phyloP scores from a whole-genome alignment of 2,329 filamentous ascomycete genomes.

The Dactylellina parvicollis region DNA sequence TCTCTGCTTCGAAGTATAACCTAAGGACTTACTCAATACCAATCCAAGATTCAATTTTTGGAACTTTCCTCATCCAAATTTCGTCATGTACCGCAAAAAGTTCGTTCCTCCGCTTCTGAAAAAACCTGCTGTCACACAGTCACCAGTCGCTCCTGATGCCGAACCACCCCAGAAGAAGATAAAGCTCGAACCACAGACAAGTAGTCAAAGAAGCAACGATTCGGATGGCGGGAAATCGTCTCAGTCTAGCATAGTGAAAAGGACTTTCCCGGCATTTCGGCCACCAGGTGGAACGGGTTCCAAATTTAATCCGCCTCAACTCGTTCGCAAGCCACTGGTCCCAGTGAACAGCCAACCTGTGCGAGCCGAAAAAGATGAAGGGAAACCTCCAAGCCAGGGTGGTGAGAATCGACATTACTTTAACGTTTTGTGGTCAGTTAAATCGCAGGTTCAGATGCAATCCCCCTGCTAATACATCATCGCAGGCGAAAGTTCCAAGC shows the following conservation, averaged over 20 bases:
- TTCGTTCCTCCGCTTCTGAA: conserved; percentile 57
- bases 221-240: conserved; percentile 16
- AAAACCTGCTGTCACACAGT: conserved; percentile 29
- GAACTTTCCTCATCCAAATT: neutral
- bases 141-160: conserved; percentile 6
- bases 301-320: conserved; percentile 25
- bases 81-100: conserved; percentile 54
- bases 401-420: conserved; percentile 60
- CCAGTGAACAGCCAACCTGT: conserved; percentile 18
- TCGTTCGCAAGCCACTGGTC: conserved; percentile 22
- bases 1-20: neutral
- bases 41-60: neutral
- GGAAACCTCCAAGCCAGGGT: neutral
- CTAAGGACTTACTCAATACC: neutral
- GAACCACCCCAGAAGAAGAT: conserved; percentile 56
- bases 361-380: conserved; percentile 1
- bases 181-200: conserved; percentile 47
- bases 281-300: conserved; percentile 29
- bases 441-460: neutral
- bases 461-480: conserved; percentile 52
- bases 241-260: conserved; percentile 27
- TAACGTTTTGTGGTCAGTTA: conserved; percentile 64
- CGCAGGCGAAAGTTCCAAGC: conserved; percentile 73
- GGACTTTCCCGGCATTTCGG: conserved; percentile 49
- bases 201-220: conserved; percentile 16